Evolutionary conservation across 257 asterid genomes (phyloP).

Genomic region (Leonotis leonurus): DNA sequence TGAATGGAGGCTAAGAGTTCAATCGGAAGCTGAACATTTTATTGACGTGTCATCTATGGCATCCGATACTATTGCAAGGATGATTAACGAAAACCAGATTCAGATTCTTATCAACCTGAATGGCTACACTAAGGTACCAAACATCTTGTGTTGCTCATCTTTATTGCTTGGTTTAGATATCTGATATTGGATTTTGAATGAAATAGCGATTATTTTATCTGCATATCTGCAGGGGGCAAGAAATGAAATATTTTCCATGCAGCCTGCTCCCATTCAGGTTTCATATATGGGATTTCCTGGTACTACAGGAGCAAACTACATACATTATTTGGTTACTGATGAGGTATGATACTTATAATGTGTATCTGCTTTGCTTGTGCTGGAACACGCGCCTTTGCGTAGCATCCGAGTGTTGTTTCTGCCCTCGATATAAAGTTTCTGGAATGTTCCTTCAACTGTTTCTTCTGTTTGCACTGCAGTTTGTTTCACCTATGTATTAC

Average conservation of each 20-base stretch:
- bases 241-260: constrained; percentile 98
- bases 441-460: background rate
- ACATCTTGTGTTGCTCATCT: background rate
- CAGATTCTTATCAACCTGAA: constrained; percentile 93
- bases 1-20: constrained; percentile 92
- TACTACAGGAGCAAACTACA: constrained; percentile 91
- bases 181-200: background rate
- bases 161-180: constrained; percentile 9
- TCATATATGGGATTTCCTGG: constrained; percentile 99
- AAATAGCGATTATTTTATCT: constrained; percentile 5
- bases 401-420: background rate
- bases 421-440: background rate
- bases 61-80: constrained; percentile 84
- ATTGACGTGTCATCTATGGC: constrained; percentile 87
- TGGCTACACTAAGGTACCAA: constrained; percentile 87
- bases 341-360: constrained; percentile 47
- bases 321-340: constrained; percentile 89
- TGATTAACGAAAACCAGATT: constrained; percentile 87
- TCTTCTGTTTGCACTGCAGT: constrained; percentile 40
- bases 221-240: constrained; percentile 77
- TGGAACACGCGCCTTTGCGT: background rate
- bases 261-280: constrained; percentile 99
- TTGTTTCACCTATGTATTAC: constrained; percentile 79
- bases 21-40: constrained; percentile 88
- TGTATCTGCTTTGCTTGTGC: background rate